Evolutionary conservation across 2,329 filamentous ascomycete genomes (phyloP).

Genomic region (Beauveria brongniartii): DNA sequence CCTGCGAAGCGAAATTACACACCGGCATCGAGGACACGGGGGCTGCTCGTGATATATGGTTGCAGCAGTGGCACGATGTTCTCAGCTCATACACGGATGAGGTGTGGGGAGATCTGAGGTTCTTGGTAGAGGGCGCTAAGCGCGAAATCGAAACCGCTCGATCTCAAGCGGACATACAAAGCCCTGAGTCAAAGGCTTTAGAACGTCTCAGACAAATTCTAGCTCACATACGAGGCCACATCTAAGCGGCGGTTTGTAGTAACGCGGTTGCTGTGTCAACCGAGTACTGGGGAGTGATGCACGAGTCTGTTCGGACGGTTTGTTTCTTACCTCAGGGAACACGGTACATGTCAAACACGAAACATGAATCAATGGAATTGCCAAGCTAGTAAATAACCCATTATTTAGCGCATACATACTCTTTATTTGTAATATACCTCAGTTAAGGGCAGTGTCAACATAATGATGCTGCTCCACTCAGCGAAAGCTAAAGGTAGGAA

Average conservation of each 20-base stretch:
- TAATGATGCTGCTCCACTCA: too few relatives aligned
- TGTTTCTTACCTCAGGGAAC: neutral
- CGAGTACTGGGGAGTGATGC: neutral
- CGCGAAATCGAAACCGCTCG: slow-evolving; percentile 42
- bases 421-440: too few relatives aligned
- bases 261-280: slow-evolving; percentile 13
- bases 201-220: slow-evolving; percentile 29
- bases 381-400: too few relatives aligned
- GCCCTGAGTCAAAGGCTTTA: slow-evolving; percentile 23
- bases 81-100: slow-evolving; percentile 53
- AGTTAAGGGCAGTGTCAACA: too few relatives aligned
- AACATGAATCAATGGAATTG: too few relatives aligned
- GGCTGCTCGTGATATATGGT: slow-evolving; percentile 38
- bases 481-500: too few relatives aligned
- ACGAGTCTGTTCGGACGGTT: neutral
- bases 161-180: neutral
- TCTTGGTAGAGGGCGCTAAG: slow-evolving; percentile 47
- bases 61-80: slow-evolving; percentile 48
- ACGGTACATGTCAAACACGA: too few relatives aligned
- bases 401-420: too few relatives aligned
- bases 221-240: slow-evolving; percentile 27
- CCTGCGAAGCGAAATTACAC: slow-evolving; percentile 18
- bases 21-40: slow-evolving; percentile 31
- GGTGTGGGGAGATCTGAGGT: slow-evolving; percentile 58
- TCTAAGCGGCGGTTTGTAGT: slow-evolving; percentile 10